Base-by-base conservation (phyloP, 1,284 basidiomycete species). In the Pseudozyma pruni region DNA sequence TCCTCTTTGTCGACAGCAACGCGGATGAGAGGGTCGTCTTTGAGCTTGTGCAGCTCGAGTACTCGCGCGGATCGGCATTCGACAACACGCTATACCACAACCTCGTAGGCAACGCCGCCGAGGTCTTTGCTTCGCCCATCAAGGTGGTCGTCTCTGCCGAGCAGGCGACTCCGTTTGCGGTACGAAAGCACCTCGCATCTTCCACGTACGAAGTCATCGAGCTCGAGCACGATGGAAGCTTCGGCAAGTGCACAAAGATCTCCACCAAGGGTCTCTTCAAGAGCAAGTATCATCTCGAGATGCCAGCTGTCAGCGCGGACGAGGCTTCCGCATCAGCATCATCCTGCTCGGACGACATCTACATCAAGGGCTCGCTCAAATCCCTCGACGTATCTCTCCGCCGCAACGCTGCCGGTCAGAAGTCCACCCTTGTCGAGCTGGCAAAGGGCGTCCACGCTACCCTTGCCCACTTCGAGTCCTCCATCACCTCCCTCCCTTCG, bases 311-410 rank as follows among this genome's bases (percentile, higher is more conserved):
- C 17, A 47, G 31, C 29, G 19, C 31, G 23, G 19, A 8, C 11
- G 13, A 14, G 16, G 16, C 25, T 4, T 38, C 49, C 2, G 19
- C 49, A 2, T 34, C 49, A 10, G 16, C 57, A 2, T 20, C 46
- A 4, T 27, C 52, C 10, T 17, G 43, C 43, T 51, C 59, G 23
- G 55, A 57, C 20, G 48, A 59, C 4, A 29, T 63, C 40, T 70
- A 70, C 60, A 31, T 70, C 51, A 70, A 70, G 37, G 67, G 67
- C 16, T 62, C 67, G 1, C 52, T 70, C 44, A 70, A 70, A 27
- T 29, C 33, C 27, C 59, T 62, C 47, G 55, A 70, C 27, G 60
- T 57, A 6, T 39, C 59, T 11, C 49, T 70, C 5, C 47, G 51
- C 13, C 67, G 55, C 41, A 57, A 59, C 37, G 35, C 41, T 6